phyloP scores from a whole-genome alignment of 2,329 filamentous ascomycete genomes.

The Alternaria sp. region DNA sequence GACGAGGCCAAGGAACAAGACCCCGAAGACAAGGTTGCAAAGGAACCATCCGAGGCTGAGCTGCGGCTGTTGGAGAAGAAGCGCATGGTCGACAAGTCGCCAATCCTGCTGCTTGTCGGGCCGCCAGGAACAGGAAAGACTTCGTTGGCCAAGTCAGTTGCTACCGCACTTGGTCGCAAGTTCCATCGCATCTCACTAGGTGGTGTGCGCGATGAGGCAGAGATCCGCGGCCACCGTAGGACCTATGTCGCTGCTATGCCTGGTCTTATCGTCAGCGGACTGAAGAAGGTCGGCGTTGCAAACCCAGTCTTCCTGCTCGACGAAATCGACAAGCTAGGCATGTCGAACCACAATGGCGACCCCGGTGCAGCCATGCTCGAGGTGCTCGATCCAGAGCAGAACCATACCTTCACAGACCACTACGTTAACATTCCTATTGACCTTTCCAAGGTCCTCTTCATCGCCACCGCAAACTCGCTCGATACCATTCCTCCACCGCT shows the following conservation, averaged over 20 bases:
- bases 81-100: conserved; percentile 91
- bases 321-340: conserved; percentile 96
- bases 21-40: conserved; percentile 49
- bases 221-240: conserved; percentile 91
- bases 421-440: conserved; percentile 97
- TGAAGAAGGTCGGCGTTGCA: conserved; percentile 93
- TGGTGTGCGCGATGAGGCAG: conserved; percentile 93
- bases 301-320: conserved; percentile 96
- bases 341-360: conserved; percentile 90
- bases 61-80: conserved; percentile 79
- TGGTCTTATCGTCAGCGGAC: conserved; percentile 86
- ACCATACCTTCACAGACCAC: conserved; percentile 92
- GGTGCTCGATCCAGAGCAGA: conserved; percentile 96
- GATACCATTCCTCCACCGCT: conserved; percentile 95
- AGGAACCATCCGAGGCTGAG: conserved; percentile 57
- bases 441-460: conserved; percentile 94
- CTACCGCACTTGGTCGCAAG: conserved; percentile 87
- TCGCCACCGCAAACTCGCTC: conserved; percentile 92
- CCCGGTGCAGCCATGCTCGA: conserved; percentile 98
- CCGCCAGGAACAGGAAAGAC: conserved; percentile 97
- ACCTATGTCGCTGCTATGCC: conserved; percentile 99
- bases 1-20: conserved; percentile 49
- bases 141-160: conserved; percentile 89
- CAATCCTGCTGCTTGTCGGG: conserved; percentile 89
- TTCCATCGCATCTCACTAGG: conserved; percentile 97